Percentiles rank a stretch among this genome's conserved stretches.
These are phyloP conservation scores for Sambucus nigra DNA, from an alignment of 129 eudicot species.

Conservation along the genomic window DNA sequence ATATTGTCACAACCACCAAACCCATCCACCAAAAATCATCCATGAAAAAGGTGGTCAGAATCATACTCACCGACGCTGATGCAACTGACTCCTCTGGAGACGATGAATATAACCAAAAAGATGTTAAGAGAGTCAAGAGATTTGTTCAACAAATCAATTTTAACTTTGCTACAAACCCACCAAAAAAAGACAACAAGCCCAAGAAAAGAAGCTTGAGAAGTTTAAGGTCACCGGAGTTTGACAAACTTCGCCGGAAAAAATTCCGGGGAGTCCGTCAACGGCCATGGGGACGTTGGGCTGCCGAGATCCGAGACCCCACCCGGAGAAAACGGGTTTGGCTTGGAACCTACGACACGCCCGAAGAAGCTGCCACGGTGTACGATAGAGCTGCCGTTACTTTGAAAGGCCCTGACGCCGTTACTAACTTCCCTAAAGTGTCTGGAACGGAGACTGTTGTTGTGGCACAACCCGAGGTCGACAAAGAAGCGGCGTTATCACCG, in stretches of 20 bases:
- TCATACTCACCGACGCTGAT: conserved; percentile 47
- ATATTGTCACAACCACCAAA: conserved; percentile 29
- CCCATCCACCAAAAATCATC: neutral
- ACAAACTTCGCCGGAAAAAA: conserved; percentile 19
- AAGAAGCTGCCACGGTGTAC: conserved; percentile 62
- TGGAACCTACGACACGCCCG: conserved; percentile 59
- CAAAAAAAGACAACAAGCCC: neutral
- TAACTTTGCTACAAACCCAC: neutral
- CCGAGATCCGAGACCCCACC: conserved; percentile 67
- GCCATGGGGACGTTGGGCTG: conserved; percentile 78
- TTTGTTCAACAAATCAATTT: conserved; percentile 39
- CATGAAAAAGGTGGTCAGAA: conserved; percentile 24
- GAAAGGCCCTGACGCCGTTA: conserved; percentile 51
- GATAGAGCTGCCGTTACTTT: conserved; percentile 53
- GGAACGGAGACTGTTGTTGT: conserved; percentile 17
- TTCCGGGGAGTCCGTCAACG: conserved; percentile 58
- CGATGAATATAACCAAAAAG: conserved; percentile 17
- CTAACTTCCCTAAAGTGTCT: conserved; percentile 42
- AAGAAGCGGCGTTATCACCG: conserved; percentile 38
- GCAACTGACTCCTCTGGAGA: conserved; percentile 61
- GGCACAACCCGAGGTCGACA: conserved; percentile 5
- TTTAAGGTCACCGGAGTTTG: neutral
- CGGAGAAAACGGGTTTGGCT: conserved; percentile 56
- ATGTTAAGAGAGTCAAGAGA: conserved; percentile 27
- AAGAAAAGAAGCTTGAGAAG: conserved; percentile 11